Evolutionary conservation across 2,329 filamentous ascomycete species (phyloP).

Genomic region (Botrytis deweyae): DNA sequence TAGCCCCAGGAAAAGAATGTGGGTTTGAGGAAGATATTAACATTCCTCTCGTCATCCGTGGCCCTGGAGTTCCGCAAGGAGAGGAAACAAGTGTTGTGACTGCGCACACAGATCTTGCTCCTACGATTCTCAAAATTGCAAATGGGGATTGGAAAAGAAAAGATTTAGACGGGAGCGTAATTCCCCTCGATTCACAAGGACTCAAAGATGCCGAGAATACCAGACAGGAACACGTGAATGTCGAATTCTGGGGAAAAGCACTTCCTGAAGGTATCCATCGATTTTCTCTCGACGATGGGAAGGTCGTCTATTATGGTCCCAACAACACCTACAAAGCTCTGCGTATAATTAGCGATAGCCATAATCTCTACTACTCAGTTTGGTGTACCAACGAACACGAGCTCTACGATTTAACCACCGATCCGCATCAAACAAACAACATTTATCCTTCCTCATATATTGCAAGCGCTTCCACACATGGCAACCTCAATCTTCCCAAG

Average conservation of each 20-base stretch:
- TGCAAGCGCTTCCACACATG: slow-evolving; percentile 31
- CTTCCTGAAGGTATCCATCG: slow-evolving; percentile 34
- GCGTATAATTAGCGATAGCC: slow-evolving; percentile 47
- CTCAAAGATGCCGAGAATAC: slow-evolving; percentile 28
- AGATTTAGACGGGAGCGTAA: slow-evolving; percentile 49
- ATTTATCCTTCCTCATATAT: slow-evolving; percentile 35
- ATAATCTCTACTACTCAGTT: slow-evolving; percentile 64
- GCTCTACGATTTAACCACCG: slow-evolving; percentile 59
- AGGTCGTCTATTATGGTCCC: slow-evolving; percentile 29
- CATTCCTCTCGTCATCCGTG: slow-evolving; percentile 56
- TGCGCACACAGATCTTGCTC: slow-evolving; percentile 54
- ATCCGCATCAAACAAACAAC: slow-evolving; percentile 54
- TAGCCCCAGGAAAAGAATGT: slow-evolving; percentile 51
- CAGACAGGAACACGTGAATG: slow-evolving; percentile 49
- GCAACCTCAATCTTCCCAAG: neutral
- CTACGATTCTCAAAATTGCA: slow-evolving; percentile 47
- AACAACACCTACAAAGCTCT: slow-evolving; percentile 53
- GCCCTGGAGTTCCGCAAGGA: slow-evolving; percentile 52
- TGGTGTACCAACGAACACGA: slow-evolving; percentile 70
- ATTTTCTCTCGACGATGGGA: slow-evolving; percentile 35
- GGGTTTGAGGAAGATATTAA: slow-evolving; percentile 53
- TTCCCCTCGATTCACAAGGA: slow-evolving; percentile 40
- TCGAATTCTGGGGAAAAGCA: slow-evolving; percentile 47
- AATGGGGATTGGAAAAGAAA: slow-evolving; percentile 41
- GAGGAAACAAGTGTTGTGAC: slow-evolving; percentile 46